Percentiles rank a stretch among this genome's conserved stretches.
Evolutionary conservation across 257 asterid genomes (phyloP).

Genomic region (Gardenia jasminoides): DNA sequence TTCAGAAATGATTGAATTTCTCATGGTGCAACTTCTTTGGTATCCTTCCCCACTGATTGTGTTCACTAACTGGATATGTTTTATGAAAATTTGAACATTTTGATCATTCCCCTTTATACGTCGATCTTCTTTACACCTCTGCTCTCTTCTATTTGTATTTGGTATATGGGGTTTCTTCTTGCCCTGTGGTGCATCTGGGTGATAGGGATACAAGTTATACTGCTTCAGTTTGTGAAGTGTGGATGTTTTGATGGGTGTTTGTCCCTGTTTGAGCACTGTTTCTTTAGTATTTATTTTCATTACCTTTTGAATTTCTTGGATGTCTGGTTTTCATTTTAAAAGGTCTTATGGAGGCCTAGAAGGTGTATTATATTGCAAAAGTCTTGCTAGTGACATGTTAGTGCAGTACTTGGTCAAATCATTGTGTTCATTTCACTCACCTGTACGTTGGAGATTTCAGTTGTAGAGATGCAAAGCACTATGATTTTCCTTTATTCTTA

Average conservation of each 20-base stretch:
- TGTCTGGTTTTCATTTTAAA: not conserved
- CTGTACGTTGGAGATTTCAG: not conserved
- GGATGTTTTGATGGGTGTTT: not conserved
- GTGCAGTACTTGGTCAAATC: conserved; percentile 7
- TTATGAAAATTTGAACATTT: no score
- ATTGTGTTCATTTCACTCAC: not conserved
- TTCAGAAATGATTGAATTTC: no score
- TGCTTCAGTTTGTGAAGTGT: not conserved
- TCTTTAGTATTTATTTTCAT: not conserved
- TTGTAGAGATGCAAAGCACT: conserved; percentile 15
- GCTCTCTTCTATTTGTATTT: not conserved
- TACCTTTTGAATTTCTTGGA: not conserved
- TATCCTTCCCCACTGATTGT: not conserved
- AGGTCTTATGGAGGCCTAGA: not conserved
- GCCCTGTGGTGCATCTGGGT: not conserved
- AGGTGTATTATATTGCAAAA: not conserved
- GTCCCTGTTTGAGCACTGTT: not conserved
- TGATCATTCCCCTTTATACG: not conserved
- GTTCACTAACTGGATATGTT: not conserved
- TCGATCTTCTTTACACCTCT: no score
- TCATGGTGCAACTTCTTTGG: no score
- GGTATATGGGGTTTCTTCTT: not conserved
- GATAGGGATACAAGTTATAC: not conserved
- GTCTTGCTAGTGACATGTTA: not conserved
- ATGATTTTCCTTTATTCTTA: conserved; percentile 27